Evolutionary conservation across 208 protist genomes (phyloP), one percentile per base, ranked within the genome.

Genomic region (Wallacemonas sp.): DNA sequence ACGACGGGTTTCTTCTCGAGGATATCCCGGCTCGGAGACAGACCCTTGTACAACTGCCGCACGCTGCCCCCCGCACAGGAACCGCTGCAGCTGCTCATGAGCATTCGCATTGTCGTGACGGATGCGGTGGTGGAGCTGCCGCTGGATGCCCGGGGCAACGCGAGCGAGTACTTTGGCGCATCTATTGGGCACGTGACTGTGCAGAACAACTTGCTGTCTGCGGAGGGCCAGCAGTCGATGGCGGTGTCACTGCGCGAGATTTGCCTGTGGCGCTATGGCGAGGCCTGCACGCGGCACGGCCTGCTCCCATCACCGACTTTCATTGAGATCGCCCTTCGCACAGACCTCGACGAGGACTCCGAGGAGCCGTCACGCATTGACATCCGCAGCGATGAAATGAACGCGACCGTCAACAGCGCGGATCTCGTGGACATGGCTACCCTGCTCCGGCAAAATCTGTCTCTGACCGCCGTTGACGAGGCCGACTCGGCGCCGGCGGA

Each of bases 21-120:
- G 8, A 47, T 93, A 28, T 66, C 79, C 2, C 38, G 60, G 3
- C 36, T 96, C 15, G 60, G 66, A 3, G 78, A 79, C 21, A 82
- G 90, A 15, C 77, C 90, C 19, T 70, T 91, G 15, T 96, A 96
- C 69, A 89, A 96, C 63, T 80, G 85, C 6, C 70, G 78, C 19
- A 66, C 68, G 15, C 72, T 81, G 45, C 61, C 77, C 14, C 74
- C 75, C 17, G 38, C 70, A n/a, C 64, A 68, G 14, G 70, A 79
- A 47, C 69, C 79, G 5, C 87, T 86, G 38, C 68, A 62, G 36
- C 68, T 93, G 62, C 75, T 96, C 44, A 90, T 88, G 68, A 85
- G 83, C 67, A 68, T 93, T 26, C 84, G 78, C 24, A 70, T 93
- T 12, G 77, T 77, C 19, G 80, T 83, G 60, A 72, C 70, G 17